phyloP scores from a whole-genome alignment of 2,329 filamentous ascomycete genomes.

The Neonectria punicea region DNA sequence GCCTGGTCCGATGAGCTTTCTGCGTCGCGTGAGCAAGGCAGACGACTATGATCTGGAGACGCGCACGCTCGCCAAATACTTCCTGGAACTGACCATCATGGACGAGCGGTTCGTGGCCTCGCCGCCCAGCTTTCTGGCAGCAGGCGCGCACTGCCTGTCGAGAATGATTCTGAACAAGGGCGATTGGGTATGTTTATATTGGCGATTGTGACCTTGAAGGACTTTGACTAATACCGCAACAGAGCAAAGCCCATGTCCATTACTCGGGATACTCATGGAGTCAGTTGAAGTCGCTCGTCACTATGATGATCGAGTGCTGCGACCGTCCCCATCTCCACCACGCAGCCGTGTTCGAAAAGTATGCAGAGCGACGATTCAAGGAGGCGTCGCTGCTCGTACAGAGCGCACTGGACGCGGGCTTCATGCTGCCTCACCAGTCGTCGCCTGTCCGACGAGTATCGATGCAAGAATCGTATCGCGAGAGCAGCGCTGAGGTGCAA shows the following conservation, averaged over 20 bases:
- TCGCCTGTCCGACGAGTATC: slow-evolving; percentile 51
- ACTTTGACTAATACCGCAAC: slow-evolving; percentile 48
- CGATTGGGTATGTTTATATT: slow-evolving; percentile 78
- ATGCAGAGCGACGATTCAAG: slow-evolving; percentile 88
- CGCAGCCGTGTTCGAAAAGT: slow-evolving; percentile 89
- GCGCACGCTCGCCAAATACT: slow-evolving; percentile 95
- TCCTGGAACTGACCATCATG: slow-evolving; percentile 96
- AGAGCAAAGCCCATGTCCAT: slow-evolving; percentile 86
- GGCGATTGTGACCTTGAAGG: neutral
- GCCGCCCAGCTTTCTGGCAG: slow-evolving; percentile 89
- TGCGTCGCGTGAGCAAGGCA: slow-evolving; percentile 96
- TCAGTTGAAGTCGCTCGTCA: slow-evolving; percentile 82
- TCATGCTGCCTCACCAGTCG: slow-evolving; percentile 57
- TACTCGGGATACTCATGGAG: slow-evolving; percentile 93
- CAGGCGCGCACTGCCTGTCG: slow-evolving; percentile 91
- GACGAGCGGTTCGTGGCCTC: slow-evolving; percentile 96
- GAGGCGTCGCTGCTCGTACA: slow-evolving; percentile 84
- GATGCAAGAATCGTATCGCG: slow-evolving; percentile 30
- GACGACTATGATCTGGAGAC: slow-evolving; percentile 98
- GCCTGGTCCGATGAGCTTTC: slow-evolving; percentile 99
- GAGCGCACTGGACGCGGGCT: slow-evolving; percentile 73
- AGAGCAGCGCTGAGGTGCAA: slow-evolving; percentile 41
- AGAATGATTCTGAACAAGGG: slow-evolving; percentile 91
- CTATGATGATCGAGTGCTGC: slow-evolving; percentile 88
- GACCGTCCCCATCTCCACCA: slow-evolving; percentile 85